A percentile compares a stretch with the other conserved stretches of the same genome.
Evolutionary conservation across 1,284 basidiomycete genomes (phyloP).

Genomic region (Megacollybia platyphylla): DNA sequence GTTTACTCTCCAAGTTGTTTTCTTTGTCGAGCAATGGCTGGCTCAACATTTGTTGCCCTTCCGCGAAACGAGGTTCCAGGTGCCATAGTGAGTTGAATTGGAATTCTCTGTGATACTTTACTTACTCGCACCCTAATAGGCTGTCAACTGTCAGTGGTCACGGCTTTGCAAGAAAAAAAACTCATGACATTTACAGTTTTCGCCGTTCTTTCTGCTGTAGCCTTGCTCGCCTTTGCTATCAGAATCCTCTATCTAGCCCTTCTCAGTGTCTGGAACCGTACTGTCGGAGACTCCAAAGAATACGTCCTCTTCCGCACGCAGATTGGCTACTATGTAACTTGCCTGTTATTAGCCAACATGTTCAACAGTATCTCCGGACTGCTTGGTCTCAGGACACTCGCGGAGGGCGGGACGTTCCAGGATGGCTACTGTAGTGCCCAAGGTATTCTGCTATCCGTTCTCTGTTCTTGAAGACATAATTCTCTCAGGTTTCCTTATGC

Average conservation of each 20-base stretch:
- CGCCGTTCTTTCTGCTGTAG: conserved; percentile 37
- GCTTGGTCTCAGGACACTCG: conserved; percentile 34
- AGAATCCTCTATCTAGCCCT: conserved; percentile 30
- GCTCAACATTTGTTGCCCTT: conserved; percentile 15
- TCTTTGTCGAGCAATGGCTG: conserved; percentile 1
- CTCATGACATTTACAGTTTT: conserved; percentile 24
- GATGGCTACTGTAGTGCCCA: conserved; percentile 36
- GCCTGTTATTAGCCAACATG: conserved; percentile 46
- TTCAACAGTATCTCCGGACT: conserved; percentile 39
- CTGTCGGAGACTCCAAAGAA: conserved; percentile 22
- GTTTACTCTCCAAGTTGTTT: conserved; percentile 3
- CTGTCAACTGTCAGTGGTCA: neutral
- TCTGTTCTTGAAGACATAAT: neutral
- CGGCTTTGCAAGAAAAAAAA: too few species aligned
- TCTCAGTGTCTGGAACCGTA: conserved; percentile 13
- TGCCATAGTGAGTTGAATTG: conserved; percentile 26
- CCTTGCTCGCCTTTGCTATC: conserved; percentile 31
- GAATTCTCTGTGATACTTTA: neutral
- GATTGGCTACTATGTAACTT: conserved; percentile 52
- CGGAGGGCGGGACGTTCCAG: conserved; percentile 8
- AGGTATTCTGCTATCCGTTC: conserved; percentile 23
- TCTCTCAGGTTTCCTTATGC: conserved; percentile 35
- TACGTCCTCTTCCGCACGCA: conserved; percentile 58
- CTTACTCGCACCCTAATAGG: neutral
- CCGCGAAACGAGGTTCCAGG: conserved; percentile 18